A percentile compares a stretch with the other conserved stretches of the same genome.
Evolutionary conservation across 2,329 filamentous ascomycete species (phyloP).

Genomic region (Lizonia empirigonia): DNA sequence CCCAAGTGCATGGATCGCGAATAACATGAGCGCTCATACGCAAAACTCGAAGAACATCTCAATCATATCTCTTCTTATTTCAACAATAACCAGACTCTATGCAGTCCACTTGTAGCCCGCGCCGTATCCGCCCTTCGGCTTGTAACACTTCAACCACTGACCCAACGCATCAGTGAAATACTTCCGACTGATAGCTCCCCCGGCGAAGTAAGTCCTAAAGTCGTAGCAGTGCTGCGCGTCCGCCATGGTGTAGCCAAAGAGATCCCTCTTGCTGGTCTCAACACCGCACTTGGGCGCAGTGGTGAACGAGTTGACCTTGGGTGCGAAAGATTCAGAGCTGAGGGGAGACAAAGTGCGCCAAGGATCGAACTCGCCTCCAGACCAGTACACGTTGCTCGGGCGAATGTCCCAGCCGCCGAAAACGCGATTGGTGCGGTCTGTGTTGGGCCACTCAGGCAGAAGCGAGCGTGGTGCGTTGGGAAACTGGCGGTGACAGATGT

Average conservation of each 20-base stretch:
- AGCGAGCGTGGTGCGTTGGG: constrained; percentile 48
- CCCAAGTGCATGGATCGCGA: too few species aligned
- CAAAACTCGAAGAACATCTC: neutral
- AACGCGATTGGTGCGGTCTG: constrained; percentile 48
- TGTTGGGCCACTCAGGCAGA: constrained; percentile 51
- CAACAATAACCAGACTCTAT: neutral
- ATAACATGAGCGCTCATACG: neutral
- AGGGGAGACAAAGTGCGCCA: constrained; percentile 57
- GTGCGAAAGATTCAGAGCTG: constrained; percentile 50
- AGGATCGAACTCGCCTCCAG: constrained; percentile 58
- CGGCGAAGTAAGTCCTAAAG: constrained; percentile 46
- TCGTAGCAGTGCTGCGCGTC: constrained; percentile 59
- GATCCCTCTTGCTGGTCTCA: constrained; percentile 39
- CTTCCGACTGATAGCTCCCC: constrained; percentile 42
- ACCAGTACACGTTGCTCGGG: constrained; percentile 59
- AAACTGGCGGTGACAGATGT: constrained; percentile 57
- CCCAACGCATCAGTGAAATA: constrained; percentile 52
- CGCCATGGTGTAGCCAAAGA: constrained; percentile 57
- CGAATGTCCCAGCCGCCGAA: constrained; percentile 60
- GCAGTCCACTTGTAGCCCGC: constrained; percentile 6
- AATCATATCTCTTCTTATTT: neutral
- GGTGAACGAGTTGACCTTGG: constrained; percentile 48
- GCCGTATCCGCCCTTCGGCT: constrained; percentile 11
- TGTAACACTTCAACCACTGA: constrained; percentile 55
- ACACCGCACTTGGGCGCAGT: constrained; percentile 53